Percentiles rank a stretch among this genome's conserved stretches.
Evolutionary conservation across 108 stramenopile species (phyloP).

Genomic region (Tribonema minus): DNA sequence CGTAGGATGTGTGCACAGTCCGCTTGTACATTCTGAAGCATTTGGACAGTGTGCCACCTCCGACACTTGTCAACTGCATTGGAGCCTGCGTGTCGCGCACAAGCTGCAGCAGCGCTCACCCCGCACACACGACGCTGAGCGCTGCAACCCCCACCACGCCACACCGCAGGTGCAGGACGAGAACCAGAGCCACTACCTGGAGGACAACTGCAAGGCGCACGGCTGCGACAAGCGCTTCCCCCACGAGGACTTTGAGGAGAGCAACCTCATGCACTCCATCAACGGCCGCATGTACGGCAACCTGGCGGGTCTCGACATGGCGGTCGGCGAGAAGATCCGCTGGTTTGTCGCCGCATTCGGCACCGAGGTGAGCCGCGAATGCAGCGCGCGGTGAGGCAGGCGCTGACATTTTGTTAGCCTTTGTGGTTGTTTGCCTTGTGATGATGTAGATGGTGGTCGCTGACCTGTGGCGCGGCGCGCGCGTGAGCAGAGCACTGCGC

Average conservation of each 20-base stretch:
- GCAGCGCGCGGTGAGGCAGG: too few relatives aligned
- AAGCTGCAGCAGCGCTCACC: too few relatives aligned
- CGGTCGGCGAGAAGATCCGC: not conserved
- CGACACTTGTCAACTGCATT: too few relatives aligned
- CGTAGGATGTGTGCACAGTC: too few relatives aligned
- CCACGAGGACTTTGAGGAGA: slow-evolving; percentile 4
- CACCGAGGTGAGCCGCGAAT: slow-evolving; percentile 19
- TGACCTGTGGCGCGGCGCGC: too few relatives aligned
- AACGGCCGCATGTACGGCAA: slow-evolving; percentile 5
- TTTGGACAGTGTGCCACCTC: too few relatives aligned
- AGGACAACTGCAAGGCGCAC: not conserved
- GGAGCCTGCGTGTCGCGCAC: too few relatives aligned
- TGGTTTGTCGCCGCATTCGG: slow-evolving; percentile 4
- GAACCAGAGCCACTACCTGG: slow-evolving; percentile 10
- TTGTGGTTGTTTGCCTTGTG: too few relatives aligned
- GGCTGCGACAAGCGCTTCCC: not conserved
- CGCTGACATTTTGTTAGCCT: too few relatives aligned
- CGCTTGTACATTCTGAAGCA: too few relatives aligned
- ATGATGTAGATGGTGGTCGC: too few relatives aligned
- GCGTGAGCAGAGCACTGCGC: too few relatives aligned
- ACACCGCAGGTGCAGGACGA: not conserved
- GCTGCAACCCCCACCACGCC: not conserved
- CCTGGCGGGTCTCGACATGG: slow-evolving; percentile 1
- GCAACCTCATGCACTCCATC: slow-evolving; percentile 13
- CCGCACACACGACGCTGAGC: not conserved